Base-by-base conservation (phyloP, 257 asterid genomes). In the Misopates orontium region DNA sequence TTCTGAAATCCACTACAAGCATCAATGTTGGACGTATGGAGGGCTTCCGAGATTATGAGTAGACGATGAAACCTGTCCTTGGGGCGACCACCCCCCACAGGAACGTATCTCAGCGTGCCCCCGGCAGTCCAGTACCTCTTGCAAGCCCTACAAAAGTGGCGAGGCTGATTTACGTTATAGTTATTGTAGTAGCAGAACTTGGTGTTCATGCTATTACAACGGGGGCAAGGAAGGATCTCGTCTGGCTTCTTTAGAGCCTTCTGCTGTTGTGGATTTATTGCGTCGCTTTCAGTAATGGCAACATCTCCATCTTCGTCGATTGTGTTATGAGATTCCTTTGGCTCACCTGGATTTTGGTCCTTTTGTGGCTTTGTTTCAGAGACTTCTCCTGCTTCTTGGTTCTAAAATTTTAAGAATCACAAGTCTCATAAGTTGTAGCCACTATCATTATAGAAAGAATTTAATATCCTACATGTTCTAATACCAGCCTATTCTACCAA, bases 51-150 rank as follows among this genome's bases (percentile, higher is more conserved):
- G 45, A 87, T 80, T 61, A 85, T 64, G 49, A 86, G 75, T 51
- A 79, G 91, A 53, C 61, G 83, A 55, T 85, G 64, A 47, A 79
- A 82, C 85, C 89, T 91, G 79, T 73, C 89, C 76, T 89, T 91
- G 14, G 96, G 77, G 1, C 95, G 84, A 32, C 98, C 96, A 8
- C 96, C 95, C 36, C 98, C 98, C 28, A 91, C 95, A 0, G 96
- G 96, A 21, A 91, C 90, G 32, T 89, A 88, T 82, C 98, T 89
- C 95, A 91, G 84, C 9, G 92, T 87, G 73, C 98, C 98, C 4
- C 98, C 98, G 23, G 95, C 96, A 0, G 98, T 91, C 98, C 98
- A 91, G 54, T 91, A 91, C 79, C 98, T 80, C 68, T 91, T 96
- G 60, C 98, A 91, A 69, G 87, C 85, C 95, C 84, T 91, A 82